phyloP scores from a whole-genome alignment of 228 moss, liverwort and hornwort species.

The Sphagnum magellanicum region DNA sequence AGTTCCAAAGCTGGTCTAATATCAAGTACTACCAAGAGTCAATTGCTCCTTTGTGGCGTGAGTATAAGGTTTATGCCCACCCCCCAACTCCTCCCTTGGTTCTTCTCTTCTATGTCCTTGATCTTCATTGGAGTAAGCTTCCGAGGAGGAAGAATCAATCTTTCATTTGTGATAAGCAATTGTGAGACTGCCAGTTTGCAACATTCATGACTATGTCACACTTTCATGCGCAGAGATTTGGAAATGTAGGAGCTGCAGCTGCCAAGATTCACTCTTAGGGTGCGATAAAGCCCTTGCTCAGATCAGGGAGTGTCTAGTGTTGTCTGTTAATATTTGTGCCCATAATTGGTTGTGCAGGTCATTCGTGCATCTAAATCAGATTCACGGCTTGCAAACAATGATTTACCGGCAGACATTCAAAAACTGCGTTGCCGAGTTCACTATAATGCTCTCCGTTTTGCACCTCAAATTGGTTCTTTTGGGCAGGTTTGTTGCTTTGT shows the following conservation, averaged over 20 bases:
- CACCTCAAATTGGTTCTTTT: conserved; percentile 71
- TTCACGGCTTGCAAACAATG: conserved; percentile 92
- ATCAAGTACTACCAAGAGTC: conserved; percentile 66
- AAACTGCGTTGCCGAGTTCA: conserved; percentile 97
- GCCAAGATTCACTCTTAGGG: no score
- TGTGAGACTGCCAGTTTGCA: no score
- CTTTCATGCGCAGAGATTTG: no score
- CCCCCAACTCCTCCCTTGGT: neutral
- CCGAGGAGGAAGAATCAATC: no score
- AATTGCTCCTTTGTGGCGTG: conserved; percentile 77
- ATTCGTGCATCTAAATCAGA: conserved; percentile 88
- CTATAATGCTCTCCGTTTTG: conserved; percentile 93
- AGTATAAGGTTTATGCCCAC: conserved; percentile 49
- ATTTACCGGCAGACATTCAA: conserved; percentile 87
- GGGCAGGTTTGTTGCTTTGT: conserved; percentile 48
- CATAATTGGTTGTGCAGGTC: conserved; percentile 40
- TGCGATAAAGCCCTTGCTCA: no score
- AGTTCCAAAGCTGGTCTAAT: conserved; percentile 95
- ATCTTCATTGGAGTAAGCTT: no score
- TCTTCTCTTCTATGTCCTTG: neutral
- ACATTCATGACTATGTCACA: no score
- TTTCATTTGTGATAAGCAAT: no score
- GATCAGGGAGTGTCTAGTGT: no score
- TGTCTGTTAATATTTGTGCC: no score
- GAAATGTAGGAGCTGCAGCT: no score